phyloP scores from a whole-genome alignment of 163 green algal species.

The Scenedesmus sp. region DNA sequence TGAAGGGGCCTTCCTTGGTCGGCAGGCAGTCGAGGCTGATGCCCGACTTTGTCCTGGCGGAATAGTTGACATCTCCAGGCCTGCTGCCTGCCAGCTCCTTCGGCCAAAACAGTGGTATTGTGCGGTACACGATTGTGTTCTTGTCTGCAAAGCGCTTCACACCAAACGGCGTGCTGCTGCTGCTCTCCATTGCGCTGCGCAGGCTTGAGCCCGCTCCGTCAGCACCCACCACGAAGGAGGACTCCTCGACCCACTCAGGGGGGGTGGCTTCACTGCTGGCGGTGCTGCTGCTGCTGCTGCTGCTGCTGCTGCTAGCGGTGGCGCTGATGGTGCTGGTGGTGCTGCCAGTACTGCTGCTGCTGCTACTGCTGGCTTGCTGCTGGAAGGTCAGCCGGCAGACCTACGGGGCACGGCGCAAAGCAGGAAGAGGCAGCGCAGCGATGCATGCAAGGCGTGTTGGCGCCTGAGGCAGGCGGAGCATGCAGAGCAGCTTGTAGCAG shows the following conservation, averaged over 20 bases:
- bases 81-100: slow-evolving; percentile 11
- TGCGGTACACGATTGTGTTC: slow-evolving; percentile 69
- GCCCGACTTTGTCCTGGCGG: slow-evolving; percentile 30
- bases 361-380: neutral
- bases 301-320: neutral
- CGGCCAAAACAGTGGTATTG: slow-evolving; percentile 59
- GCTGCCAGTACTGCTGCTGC: neutral
- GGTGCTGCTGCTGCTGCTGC: slow-evolving; percentile 3
- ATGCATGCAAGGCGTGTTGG: too few relatives aligned
- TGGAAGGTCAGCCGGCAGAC: neutral
- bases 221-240: slow-evolving; percentile 53
- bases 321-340: slow-evolving; percentile 9
- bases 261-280: neutral
- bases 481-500: too few relatives aligned
- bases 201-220: slow-evolving; percentile 57
- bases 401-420: neutral
- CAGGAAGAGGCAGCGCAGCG: neutral
- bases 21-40: slow-evolving; percentile 64
- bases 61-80: slow-evolving; percentile 68
- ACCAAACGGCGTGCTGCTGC: neutral
- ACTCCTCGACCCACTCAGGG: slow-evolving; percentile 30
- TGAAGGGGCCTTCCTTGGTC: slow-evolving; percentile 63
- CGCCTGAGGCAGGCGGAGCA: too few relatives aligned
- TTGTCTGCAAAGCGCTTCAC: slow-evolving; percentile 43
- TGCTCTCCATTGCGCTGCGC: slow-evolving; percentile 49